Evolutionary conservation across 148 eudicot genomes (phyloP), one percentile per base, ranked within the genome.

Genomic region (Arctostaphylos glauca): DNA sequence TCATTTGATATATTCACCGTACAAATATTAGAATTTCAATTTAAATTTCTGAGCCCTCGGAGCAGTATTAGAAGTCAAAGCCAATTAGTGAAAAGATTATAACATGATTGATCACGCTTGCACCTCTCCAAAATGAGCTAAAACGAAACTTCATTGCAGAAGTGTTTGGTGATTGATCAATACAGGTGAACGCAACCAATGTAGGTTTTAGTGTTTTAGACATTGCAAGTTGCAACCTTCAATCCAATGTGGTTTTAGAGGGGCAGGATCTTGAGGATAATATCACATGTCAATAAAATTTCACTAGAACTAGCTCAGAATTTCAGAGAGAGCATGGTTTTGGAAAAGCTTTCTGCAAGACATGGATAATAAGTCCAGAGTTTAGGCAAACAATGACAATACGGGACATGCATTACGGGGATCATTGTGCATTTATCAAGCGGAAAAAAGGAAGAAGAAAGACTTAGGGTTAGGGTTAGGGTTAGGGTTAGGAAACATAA

Each of bases 1-100:
- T 56, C 79, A 74, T 79, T 44, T 44, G 72, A 74, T 74, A n/a
- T 50, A 43, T 67, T 68, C 67, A 54, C 62, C 38, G 15, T 81
- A 19, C 14, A 53, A 38, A 23, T 8, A 9, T 46, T 52, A 68
- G 50, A 64, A 52, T 60, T 53, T 68, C 72, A 52, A 31, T 70
- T 38, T 19, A 18, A 64, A 49, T 41, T 60, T 47, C 43, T 15
- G 9, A 59, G 13, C 18, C 31, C 73, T 38, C 31, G 31, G 38
- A 50, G 3, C 25, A 52, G 62, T 62, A 80, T 4, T 38, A 52
- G 64, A 31, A 50, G 9, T 50, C 46, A 38, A 59, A 59, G 44
- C 6, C 10, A 60, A 38, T 16, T 3, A 46, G 44, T 58, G 19
- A 18, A 76, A 38, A 54, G 23, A 54, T 25, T 14, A 44, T 5